Evolutionary conservation across 225 moss, liverwort and hornwort species (phyloP), one percentile per base, ranked within the genome.

Genomic region (Bryoerythrophyllum caledonicum): DNA sequence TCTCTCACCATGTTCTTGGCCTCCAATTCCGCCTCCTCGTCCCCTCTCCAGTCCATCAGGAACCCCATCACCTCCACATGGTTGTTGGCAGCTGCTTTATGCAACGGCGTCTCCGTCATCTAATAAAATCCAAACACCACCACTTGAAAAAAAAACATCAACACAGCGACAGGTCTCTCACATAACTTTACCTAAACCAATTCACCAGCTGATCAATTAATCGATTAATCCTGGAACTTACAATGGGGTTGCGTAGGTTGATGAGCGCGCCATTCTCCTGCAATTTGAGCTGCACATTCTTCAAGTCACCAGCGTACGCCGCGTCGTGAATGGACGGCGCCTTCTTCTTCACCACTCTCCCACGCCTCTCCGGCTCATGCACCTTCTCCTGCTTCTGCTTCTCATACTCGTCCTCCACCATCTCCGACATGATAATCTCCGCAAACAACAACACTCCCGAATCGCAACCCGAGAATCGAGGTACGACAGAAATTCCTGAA

Each of bases 61-160:
- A 76, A 80, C 74, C 68, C 77, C 67, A 77, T 23, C 55, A 72
- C 59, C 38, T 86, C 80, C 5, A 81, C 64, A 44, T 80, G 80
- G 46, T 86, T 83, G 38, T 73, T 83, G 32, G 83, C 83, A 75
- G 83, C 86, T 43, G 86, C 86, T 62, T 79, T 79, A 17, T 86
- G 86, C 48, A 86, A 77, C 15, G 79, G 70, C 26, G 83, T 83
- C 80, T 86, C 80, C 37, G 70, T n/a, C 86, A 86, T 86, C 86
- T 86, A n/a, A n/a, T n/a, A n/a, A n/a, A n/a, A 78, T 51, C 8
- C 60, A 20, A 48, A 56, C n/a, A 70, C 25, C 34, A 26, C 2
- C 38, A 62, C 41, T 9, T 2, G 56, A 21, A 32, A 17, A 63
- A 54, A 10, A 21, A 60, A 58, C 19, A n/a, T 53, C 53, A 40